These are phyloP conservation scores for Fraxinus americana DNA, from an alignment of 257 asterid species.

Conservation along the genomic window DNA sequence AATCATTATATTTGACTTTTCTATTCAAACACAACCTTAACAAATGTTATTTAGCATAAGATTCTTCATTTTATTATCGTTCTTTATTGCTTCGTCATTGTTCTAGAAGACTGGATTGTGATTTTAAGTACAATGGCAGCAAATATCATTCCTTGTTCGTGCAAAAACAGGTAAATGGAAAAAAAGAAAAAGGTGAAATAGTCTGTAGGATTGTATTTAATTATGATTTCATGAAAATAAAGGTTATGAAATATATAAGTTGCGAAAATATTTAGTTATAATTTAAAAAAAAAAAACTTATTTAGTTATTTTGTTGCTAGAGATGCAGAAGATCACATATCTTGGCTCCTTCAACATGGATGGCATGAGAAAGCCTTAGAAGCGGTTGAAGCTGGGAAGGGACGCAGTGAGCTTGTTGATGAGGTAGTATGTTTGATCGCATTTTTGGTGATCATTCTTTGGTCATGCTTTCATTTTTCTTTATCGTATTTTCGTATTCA, in stretches of 20 bases:
- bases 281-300: not conserved
- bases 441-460: constrained; percentile 11
- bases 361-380: constrained; percentile 93
- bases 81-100: constrained; percentile 10
- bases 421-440: constrained; percentile 56
- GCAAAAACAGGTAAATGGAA: constrained; percentile 2
- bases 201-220: constrained; percentile 16
- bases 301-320: constrained; percentile 43
- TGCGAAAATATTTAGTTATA: not conserved
- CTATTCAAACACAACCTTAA: no score
- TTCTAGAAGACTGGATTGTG: constrained; percentile 7
- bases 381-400: constrained; percentile 97
- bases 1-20: no score
- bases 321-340: constrained; percentile 97
- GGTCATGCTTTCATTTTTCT: constrained; percentile 1
- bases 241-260: constrained; percentile 4
- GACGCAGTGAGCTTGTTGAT: constrained; percentile 89
- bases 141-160: constrained; percentile 12
- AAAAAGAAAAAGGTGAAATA: not conserved
- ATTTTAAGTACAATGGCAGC: constrained; percentile 3
- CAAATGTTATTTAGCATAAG: not conserved
- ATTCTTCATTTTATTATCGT: not conserved
- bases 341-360: constrained; percentile 99
- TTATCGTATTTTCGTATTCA: not conserved
- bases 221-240: not conserved